A percentile compares a stretch with the other conserved stretches of the same genome.
Evolutionary conservation across 805 yeast genomes (phyloP).

Genomic region (Yarrowia sp.): DNA sequence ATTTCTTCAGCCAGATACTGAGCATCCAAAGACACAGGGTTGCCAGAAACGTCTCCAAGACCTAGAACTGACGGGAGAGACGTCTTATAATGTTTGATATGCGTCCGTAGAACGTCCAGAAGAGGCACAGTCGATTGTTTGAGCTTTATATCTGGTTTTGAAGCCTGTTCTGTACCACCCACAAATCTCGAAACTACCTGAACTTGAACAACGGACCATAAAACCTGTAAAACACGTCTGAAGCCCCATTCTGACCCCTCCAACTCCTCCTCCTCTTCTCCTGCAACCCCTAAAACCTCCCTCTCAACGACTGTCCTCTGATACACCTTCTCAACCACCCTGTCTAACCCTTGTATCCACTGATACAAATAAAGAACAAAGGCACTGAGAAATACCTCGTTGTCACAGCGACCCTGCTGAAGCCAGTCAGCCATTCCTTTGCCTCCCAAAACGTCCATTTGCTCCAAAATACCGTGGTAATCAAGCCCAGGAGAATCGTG

Average conservation of each 20-base stretch:
- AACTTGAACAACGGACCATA: too few relatives aligned
- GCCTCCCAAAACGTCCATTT: neutral
- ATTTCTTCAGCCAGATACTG: slow-evolving; percentile 17
- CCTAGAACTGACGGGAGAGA: neutral
- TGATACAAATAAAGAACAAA: neutral
- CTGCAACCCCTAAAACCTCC: neutral
- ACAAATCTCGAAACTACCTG: neutral
- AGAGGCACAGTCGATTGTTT: neutral
- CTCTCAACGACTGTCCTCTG: neutral
- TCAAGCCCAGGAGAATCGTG: neutral
- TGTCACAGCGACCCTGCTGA: neutral
- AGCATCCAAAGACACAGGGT: neutral
- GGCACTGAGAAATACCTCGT: neutral
- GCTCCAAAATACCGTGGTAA: neutral
- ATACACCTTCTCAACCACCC: neutral
- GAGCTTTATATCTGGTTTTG: neutral
- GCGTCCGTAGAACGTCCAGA: neutral
- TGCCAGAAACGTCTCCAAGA: neutral
- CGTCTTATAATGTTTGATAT: neutral
- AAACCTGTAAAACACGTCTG: neutral
- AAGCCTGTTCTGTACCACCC: neutral
- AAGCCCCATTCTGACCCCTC: neutral
- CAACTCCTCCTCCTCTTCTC: neutral
- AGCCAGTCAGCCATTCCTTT: neutral
- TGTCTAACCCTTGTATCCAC: neutral